A percentile compares a stretch with the other conserved stretches of the same genome.
Evolutionary conservation across 108 stramenopile species (phyloP).

Genomic region (Cyclostephanos invisitatus): DNA sequence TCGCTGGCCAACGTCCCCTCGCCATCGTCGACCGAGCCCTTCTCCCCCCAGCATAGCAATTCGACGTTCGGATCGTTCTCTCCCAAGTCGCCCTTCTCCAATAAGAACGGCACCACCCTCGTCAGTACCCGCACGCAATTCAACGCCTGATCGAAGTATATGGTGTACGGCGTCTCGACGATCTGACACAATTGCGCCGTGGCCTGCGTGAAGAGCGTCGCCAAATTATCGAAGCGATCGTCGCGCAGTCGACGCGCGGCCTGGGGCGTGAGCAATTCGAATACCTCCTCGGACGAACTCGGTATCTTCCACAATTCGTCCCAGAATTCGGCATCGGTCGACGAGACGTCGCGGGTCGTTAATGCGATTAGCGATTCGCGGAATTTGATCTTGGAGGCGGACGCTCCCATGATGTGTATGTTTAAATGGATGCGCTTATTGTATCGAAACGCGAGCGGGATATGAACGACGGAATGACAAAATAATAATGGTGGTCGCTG

Average conservation of each 20-base stretch:
- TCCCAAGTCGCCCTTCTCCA: slow-evolving; percentile 88
- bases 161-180: slow-evolving; percentile 93
- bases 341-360: slow-evolving; percentile 70
- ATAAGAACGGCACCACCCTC: slow-evolving; percentile 86
- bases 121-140: slow-evolving; percentile 93
- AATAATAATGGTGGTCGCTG: too few species aligned
- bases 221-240: slow-evolving; percentile 83
- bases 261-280: slow-evolving; percentile 84
- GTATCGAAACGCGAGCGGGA: too few species aligned
- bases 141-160: slow-evolving; percentile 92
- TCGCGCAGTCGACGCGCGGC: slow-evolving; percentile 68
- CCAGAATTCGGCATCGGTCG: slow-evolving; percentile 92
- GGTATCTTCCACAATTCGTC: slow-evolving; percentile 94
- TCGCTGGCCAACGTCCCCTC: not conserved
- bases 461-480: too few species aligned
- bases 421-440: not conserved
- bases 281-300: slow-evolving; percentile 81
- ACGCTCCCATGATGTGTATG: slow-evolving; percentile 78
- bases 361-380: slow-evolving; percentile 74
- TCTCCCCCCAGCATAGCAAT: slow-evolving; percentile 76
- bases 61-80: slow-evolving; percentile 78
- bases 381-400: slow-evolving; percentile 88
- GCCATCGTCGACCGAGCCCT: slow-evolving; percentile 9
- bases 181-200: slow-evolving; percentile 94
- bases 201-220: slow-evolving; percentile 90